Evolutionary conservation across 2,329 filamentous ascomycete genomes (phyloP), one percentile per base, ranked within the genome.

Genomic region (Simplicillium aogashimaense): DNA sequence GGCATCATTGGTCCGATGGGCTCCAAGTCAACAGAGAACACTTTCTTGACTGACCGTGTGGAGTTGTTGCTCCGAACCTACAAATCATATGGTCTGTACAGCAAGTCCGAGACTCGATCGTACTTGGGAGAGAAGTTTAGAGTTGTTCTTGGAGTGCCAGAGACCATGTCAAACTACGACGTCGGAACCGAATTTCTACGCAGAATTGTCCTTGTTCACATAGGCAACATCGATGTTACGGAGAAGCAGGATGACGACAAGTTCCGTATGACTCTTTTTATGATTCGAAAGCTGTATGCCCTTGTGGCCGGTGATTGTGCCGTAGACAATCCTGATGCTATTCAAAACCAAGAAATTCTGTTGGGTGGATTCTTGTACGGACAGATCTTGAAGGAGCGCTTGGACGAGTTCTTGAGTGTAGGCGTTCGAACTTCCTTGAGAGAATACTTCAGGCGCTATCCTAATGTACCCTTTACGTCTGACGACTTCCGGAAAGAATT

Each of bases 281-380:
- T 97, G 89, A 85, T 89, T 53, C 76, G 90, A 48, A 98, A 98
- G 62, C 76, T 98, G 28, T 98, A 98, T 56, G 78, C 89, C 12
- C 70, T 98, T 37, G 90, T 92, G 8, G 88, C 89, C 45, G 89
- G 90, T 41, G 90, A 95, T 48, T 97, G 90, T 58, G 76, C 87
- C 4, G 79, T 89, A 4, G 92, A 98, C 66, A 97, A 98, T 55
- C 90, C 92, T 1, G 92, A 98, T 73, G 87, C 92, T 10, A 83
- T 95, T 14, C 89, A 94, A 54, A 95, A 94, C 60, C 92, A 98
- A 57, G 92, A 98, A 61, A 83, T 97, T 43, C 70, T 98, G 17
- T 76, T 98, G 2, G 90, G 90, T 39, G 90, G 92, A 8, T 94
- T 94, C 56, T 67, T 98, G 11, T 98, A 94, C 57, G 86, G 86